Evolutionary conservation across 2,329 filamentous ascomycete genomes (phyloP), one percentile per base, ranked within the genome.

Genomic region (Aspergillus novofumigatus): DNA sequence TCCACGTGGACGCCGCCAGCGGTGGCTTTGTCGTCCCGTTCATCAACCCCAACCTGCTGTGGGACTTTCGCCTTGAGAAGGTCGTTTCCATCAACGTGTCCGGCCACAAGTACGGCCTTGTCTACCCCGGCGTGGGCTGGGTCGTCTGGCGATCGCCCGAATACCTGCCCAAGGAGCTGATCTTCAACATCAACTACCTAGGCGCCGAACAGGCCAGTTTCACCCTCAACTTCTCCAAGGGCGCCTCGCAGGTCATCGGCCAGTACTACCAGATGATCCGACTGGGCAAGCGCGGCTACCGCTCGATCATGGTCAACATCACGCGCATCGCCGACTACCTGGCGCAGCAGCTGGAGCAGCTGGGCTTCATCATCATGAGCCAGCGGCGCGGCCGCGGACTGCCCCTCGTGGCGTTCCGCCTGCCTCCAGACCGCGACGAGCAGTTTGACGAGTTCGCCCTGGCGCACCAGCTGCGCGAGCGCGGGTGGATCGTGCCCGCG

Each of bases 121-220:
- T 95, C 51, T 96, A 97, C 72, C 92, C 92, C 0, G 92, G 93
- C 73, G 90, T 97, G 14, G 93, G 93, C 57, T 97, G 93, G 93
- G 86, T 93, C 10, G 81, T 97, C 63, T 97, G 92, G 92, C 86
- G 92, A 50, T 84, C 86, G 42, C 84, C 90, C 52, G 88, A 94
- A 73, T 94, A 82, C 76, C 83, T 96, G 2, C 93, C 93, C 7
- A 83, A 93, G 71, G 92, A 97, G 69, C 86, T 97, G 23, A 91
- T 97, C 67, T 97, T 97, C 85, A 97, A 96, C 82, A 97, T 97
- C 83, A 97, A 97, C 83, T 97, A 97, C 78, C 88, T 97, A 5
- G 93, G 93, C 51, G 92, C 93, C 10, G 91, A 97, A 71, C 93
- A 97, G 74, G 89, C 92, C 2, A 96, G 91, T 3, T 97, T 97